Conservation (phyloP, 148 eudicot species). For the Nepenthes gracilis region DNA sequence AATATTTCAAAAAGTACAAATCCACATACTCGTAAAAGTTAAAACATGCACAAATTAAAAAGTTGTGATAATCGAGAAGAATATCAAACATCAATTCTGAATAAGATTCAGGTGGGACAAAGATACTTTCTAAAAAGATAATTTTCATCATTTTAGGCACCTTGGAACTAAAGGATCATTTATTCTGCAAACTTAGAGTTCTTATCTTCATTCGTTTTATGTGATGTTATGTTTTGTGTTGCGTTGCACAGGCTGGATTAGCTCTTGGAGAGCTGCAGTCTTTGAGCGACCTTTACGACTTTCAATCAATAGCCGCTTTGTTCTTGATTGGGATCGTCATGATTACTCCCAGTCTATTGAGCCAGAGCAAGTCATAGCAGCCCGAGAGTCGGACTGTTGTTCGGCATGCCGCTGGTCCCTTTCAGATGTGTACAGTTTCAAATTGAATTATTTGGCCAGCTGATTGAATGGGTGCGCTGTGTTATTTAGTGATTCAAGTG, state of each 20-base stretch:
- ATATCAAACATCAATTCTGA: too few relatives aligned
- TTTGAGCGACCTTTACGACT: slow-evolving; percentile 73
- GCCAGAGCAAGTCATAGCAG: slow-evolving; percentile 32
- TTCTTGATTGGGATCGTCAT: slow-evolving; percentile 74
- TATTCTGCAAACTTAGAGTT: background rate
- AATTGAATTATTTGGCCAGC: background rate
- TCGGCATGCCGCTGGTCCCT: background rate
- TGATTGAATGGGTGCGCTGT: too few relatives aligned
- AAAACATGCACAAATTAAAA: too few relatives aligned
- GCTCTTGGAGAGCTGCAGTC: slow-evolving; percentile 85
- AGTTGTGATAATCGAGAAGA: too few relatives aligned
- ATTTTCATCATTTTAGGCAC: too few relatives aligned
- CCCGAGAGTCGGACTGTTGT: background rate
- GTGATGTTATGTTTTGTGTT: background rate
- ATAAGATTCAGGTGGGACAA: too few relatives aligned
- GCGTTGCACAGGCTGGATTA: slow-evolving; percentile 63
- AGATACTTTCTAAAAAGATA: too few relatives aligned
- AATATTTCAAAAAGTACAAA: too few relatives aligned
- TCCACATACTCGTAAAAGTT: too few relatives aligned
- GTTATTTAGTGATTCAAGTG: too few relatives aligned
- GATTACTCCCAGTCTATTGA: slow-evolving; percentile 68
- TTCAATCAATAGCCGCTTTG: slow-evolving; percentile 77
- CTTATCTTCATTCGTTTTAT: background rate
- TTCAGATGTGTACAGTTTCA: slow-evolving; percentile 21
- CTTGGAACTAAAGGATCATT: background rate